A percentile compares a stretch with the other conserved stretches of the same genome.
These are phyloP conservation scores for Candida khao-thaluensis DNA, from an alignment of 805 yeast species.

Conservation along the genomic window DNA sequence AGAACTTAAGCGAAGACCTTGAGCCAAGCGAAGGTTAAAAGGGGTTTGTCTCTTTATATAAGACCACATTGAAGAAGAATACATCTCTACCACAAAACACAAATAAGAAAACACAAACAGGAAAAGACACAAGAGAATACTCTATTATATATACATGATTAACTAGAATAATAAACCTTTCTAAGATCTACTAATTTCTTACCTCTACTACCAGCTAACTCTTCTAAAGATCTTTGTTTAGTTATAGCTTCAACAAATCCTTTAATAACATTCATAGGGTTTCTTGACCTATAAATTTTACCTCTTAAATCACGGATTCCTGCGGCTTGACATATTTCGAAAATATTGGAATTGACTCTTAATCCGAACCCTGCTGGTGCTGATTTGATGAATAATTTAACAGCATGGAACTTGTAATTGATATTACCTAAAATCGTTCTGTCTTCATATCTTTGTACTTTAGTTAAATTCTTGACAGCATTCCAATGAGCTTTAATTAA, in stretches of 20 bases:
- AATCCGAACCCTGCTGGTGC: slow-evolving; percentile 94
- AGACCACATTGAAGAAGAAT: no score
- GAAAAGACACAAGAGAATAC: no score
- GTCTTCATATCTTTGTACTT: slow-evolving; percentile 83
- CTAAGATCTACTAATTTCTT: slow-evolving; percentile 92
- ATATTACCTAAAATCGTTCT: slow-evolving; percentile 87
- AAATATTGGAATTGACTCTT: slow-evolving; percentile 85
- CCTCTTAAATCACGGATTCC: slow-evolving; percentile 94
- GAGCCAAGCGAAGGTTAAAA: no score
- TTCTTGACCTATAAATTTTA: slow-evolving; percentile 88
- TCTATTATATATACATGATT: slow-evolving; percentile 4
- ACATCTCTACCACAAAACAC: neutral
- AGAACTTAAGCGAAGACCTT: no score
- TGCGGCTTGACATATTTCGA: slow-evolving; percentile 87
- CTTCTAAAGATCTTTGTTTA: slow-evolving; percentile 79
- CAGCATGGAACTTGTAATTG: slow-evolving; percentile 83
- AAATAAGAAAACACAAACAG: neutral
- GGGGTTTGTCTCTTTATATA: no score
- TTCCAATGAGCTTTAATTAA: slow-evolving; percentile 86
- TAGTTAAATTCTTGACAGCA: slow-evolving; percentile 80
- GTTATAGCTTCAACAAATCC: slow-evolving; percentile 83
- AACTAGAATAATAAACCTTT: slow-evolving; percentile 74
- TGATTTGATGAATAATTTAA: slow-evolving; percentile 73
- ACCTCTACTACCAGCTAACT: slow-evolving; percentile 88
- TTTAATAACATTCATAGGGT: slow-evolving; percentile 91